These are phyloP conservation scores for Trichaptum fuscoviolaceum DNA, from an alignment of 768 basidiomycete genomes.

Conservation along the genomic window DNA sequence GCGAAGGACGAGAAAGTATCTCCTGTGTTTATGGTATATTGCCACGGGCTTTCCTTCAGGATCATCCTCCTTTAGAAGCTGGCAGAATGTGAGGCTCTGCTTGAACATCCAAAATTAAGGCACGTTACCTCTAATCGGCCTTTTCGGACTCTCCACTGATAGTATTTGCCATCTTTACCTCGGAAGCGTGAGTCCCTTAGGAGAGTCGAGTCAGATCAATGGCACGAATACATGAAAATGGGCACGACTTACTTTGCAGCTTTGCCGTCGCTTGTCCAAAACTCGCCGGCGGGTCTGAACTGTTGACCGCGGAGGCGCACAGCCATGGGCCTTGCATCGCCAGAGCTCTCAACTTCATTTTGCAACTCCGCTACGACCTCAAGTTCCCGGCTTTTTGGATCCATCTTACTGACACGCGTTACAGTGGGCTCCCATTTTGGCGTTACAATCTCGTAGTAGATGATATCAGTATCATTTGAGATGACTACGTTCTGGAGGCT, in stretches of 20 bases:
- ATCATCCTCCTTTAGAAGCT: conserved; percentile 10
- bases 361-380: conserved; percentile 27
- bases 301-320: conserved; percentile 25
- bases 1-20: conserved; percentile 27
- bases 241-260: neutral
- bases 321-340: conserved; percentile 22
- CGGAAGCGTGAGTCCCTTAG: conserved; percentile 19
- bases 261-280: conserved; percentile 21
- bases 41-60: conserved; percentile 26
- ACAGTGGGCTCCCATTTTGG: conserved; percentile 30
- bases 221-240: neutral
- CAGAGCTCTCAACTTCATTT: conserved; percentile 18
- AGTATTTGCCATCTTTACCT: conserved; percentile 24
- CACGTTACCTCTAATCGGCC: conserved; percentile 8
- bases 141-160: conserved; percentile 21
- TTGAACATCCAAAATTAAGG: neutral
- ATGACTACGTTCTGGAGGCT: conserved; percentile 32
- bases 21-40: conserved; percentile 29
- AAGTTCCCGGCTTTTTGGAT: conserved; percentile 25
- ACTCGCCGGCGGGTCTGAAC: conserved; percentile 24
- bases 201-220: neutral
- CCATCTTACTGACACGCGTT: conserved; percentile 31
- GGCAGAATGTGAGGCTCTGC: neutral
- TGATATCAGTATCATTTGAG: conserved; percentile 30
- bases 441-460: conserved; percentile 37